Evolutionary conservation across 768 basidiomycete species (phyloP).

Genomic region (Piloderma croceum): DNA sequence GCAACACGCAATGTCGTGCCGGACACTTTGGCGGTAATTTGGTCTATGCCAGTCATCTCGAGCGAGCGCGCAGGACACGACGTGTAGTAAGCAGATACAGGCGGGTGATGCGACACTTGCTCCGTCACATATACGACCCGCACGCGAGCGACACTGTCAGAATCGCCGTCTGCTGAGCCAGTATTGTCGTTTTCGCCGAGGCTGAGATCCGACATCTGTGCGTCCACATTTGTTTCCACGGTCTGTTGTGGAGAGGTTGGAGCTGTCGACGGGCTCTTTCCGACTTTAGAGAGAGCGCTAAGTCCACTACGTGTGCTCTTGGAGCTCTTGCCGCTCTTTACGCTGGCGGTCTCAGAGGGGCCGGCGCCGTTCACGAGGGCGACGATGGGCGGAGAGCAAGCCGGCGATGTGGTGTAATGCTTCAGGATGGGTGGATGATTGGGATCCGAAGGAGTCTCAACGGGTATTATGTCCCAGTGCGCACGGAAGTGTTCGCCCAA

Average conservation of each 20-base stretch:
- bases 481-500: slow-evolving; percentile 86
- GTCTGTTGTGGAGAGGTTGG: slow-evolving; percentile 46
- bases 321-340: slow-evolving; percentile 52
- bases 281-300: slow-evolving; percentile 48
- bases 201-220: slow-evolving; percentile 57
- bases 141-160: too few relatives aligned
- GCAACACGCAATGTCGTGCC: slow-evolving; percentile 79
- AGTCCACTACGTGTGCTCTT: slow-evolving; percentile 56
- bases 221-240: slow-evolving; percentile 40
- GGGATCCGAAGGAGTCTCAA: slow-evolving; percentile 45
- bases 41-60: slow-evolving; percentile 79
- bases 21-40: slow-evolving; percentile 88
- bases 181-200: slow-evolving; percentile 37
- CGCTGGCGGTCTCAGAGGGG: slow-evolving; percentile 46
- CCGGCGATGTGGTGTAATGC: slow-evolving; percentile 29
- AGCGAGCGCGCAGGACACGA: slow-evolving; percentile 67
- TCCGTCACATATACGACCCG: slow-evolving; percentile 84
- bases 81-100: slow-evolving; percentile 82
- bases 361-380: slow-evolving; percentile 8
- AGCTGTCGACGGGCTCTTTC: slow-evolving; percentile 50
- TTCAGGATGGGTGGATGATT: slow-evolving; percentile 41
- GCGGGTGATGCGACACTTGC: slow-evolving; percentile 96
- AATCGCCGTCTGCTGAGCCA: slow-evolving; percentile 31
- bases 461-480: slow-evolving; percentile 77
- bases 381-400: slow-evolving; percentile 20